Evolutionary conservation across 208 protist genomes (phyloP).

Genomic region (Novymonas esmeraldas): DNA sequence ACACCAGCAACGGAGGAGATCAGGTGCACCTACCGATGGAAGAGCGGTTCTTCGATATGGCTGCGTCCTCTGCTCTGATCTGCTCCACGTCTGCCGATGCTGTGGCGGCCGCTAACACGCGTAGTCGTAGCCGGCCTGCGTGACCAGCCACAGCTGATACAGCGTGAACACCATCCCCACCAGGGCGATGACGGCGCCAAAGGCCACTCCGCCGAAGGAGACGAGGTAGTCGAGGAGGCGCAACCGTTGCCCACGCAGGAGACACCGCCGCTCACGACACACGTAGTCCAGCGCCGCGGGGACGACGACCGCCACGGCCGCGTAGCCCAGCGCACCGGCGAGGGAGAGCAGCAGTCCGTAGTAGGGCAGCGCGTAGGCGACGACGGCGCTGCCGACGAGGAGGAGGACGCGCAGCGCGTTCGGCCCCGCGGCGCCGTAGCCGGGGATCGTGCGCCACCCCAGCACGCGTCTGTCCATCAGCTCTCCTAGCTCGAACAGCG

Average conservation of each 20-base stretch:
- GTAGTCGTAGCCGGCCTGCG: slow-evolving; percentile 31
- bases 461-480: slow-evolving; percentile 43
- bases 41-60: too few species aligned
- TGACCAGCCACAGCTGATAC: slow-evolving; percentile 39
- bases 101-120: too few species aligned
- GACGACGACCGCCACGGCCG: slow-evolving; percentile 29
- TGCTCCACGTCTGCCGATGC: too few species aligned
- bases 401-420: slow-evolving; percentile 41
- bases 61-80: too few species aligned
- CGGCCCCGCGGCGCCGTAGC: slow-evolving; percentile 38
- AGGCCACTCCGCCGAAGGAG: slow-evolving; percentile 20
- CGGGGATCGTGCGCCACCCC: slow-evolving; percentile 35
- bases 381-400: slow-evolving; percentile 21
- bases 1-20: too few species aligned
- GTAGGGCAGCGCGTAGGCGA: slow-evolving; percentile 43
- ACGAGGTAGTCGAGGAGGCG: slow-evolving; percentile 40
- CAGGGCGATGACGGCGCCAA: slow-evolving; percentile 25
- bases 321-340: slow-evolving; percentile 35
- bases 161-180: slow-evolving; percentile 32
- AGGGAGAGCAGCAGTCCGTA: slow-evolving; percentile 42
- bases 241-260: slow-evolving; percentile 20
- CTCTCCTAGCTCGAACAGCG: slow-evolving; percentile 43
- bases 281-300: slow-evolving; percentile 48
- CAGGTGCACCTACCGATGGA: too few species aligned
- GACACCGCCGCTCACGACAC: slow-evolving; percentile 31